Evolutionary conservation across 129 eudicot genomes (phyloP), one percentile per base, ranked within the genome.

Genomic region (Saposhnikovia divaricata): DNA sequence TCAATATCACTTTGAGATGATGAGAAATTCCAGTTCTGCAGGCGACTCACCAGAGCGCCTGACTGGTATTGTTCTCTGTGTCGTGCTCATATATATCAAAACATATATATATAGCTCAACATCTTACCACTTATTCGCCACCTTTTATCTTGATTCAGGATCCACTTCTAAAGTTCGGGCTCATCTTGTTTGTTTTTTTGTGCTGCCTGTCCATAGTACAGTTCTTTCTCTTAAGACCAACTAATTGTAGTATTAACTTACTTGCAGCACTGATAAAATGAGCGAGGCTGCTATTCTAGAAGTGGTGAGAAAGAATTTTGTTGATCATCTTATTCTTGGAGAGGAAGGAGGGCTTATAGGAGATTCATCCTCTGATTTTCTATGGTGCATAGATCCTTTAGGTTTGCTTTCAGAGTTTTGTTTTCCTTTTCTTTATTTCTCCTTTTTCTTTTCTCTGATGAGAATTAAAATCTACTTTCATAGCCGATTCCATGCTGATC

Each of bases 271-370:
- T 76, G 99, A 96, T 86, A 96, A 92, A 90, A 92, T 84, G 90
- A 92, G 99, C 76, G 99, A 96, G 86, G 83, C 89, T 51, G 95
- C 99, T 81, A 88, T 96, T 77, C 83, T 96, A 13, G 88, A 83
- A 77, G 91, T 92, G 21, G 96, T 92, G 81, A 81, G 88, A 69
- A 83, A 85, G 89, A 92, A 90, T 75, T 96, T 95, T 79, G 87
- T 78, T 25, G 98, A 92, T 80, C 99, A 96, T 84, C 96, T 92
- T 81, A 96, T 96, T 85, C 91, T 95, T 46, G 99, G 99, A 78
- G 99, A 96, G 87, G 99, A 96, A 82, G 99, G 98, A 88, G 99
- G 99, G 42, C 70, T 96, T 53, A 92, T 96, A 80, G 99, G 99
- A 50, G 98, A 96, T 81, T 86, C 97, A 50, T 89, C 97, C 80